Evolutionary conservation across 352 stramenopile species (phyloP), one percentile per base, ranked within the genome.

Genomic region (Peronospora belbahrii): DNA sequence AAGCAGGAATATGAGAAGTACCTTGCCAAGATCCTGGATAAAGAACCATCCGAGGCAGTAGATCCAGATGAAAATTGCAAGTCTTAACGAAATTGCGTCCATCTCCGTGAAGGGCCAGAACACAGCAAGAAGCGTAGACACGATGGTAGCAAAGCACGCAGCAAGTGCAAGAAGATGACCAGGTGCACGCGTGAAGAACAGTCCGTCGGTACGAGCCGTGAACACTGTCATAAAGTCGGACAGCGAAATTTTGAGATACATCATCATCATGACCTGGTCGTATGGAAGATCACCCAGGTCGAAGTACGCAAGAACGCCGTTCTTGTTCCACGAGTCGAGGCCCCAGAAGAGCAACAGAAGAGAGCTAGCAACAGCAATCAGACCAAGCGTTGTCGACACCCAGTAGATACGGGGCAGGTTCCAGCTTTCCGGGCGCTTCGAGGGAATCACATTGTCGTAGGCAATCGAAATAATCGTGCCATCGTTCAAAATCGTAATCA

Each of bases 401-500:
- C 64, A 65, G 44, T 83, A 68, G 33, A 93, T 75, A 44, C 84
- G 73, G 6, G 63, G 56, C 36, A 91, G 42, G 46, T 84, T 75
- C 83, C 85, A 95, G 15, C 48, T 69, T 46, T 90, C 68, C 4
- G 86, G 79, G 13, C 59, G 56, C 27, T 70, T 75, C 6, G 75
- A 85, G 18, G 85, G 67, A 35, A 83, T 66, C 33, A 89, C 83
- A 38, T 88, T 82, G 65, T 97, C 87, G 42, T 95, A 86, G 41
- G 83, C 79, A 57, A 85, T 91, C 66, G 74, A 97, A 38, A 79
- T 97, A 35, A 98, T 86, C 20, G 88, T 96, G 22, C 84, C 91
- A 53, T 98, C 91, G 65, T 98, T 97, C 24, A 98, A 51, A 25
- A 98, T 77, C 35, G 89, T 96, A 52, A 98, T 95, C n/a, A 97